phyloP scores from a whole-genome alignment of 2,329 filamentous ascomycete genomes.

The Mycosphaerella sp. region DNA sequence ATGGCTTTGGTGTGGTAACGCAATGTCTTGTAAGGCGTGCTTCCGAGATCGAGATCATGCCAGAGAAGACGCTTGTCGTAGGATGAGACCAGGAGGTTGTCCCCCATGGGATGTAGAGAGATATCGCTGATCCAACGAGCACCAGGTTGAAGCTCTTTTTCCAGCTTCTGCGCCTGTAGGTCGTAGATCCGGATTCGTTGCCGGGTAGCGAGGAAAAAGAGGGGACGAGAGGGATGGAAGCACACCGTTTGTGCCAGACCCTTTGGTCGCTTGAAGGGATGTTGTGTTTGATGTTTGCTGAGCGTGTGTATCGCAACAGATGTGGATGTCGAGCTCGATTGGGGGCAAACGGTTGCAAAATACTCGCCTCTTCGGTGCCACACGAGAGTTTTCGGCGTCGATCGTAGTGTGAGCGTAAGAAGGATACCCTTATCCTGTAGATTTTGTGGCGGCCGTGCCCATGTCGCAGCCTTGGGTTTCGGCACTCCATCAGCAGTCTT shows the following conservation, averaged over 20 bases:
- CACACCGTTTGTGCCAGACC: slow-evolving; percentile 80
- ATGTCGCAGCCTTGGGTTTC: slow-evolving; percentile 72
- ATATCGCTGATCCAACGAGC: slow-evolving; percentile 93
- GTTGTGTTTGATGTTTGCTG: slow-evolving; percentile 88
- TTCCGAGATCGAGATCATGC: slow-evolving; percentile 92
- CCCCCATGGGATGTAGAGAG: slow-evolving; percentile 85
- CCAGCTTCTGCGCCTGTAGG: slow-evolving; percentile 78
- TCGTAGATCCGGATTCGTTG: slow-evolving; percentile 92
- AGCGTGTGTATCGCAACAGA: slow-evolving; percentile 92
- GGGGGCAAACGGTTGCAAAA: slow-evolving; percentile 82
- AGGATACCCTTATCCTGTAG: slow-evolving; percentile 74
- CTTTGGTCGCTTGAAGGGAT: slow-evolving; percentile 75
- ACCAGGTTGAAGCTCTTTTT: slow-evolving; percentile 90
- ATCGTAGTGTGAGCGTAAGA: slow-evolving; percentile 66
- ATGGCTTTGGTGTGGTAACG: slow-evolving; percentile 92
- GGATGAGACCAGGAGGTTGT: slow-evolving; percentile 88
- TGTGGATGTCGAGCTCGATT: slow-evolving; percentile 56
- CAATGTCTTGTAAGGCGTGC: slow-evolving; percentile 90
- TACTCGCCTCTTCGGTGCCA: slow-evolving; percentile 96
- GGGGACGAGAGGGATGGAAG: slow-evolving; percentile 87
- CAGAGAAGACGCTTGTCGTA: slow-evolving; percentile 92
- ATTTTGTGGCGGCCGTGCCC: slow-evolving; percentile 68
- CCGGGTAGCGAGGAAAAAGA: slow-evolving; percentile 95
- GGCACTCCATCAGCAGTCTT: slow-evolving; percentile 46
- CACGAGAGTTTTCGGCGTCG: slow-evolving; percentile 69